Evolutionary conservation across 2,329 filamentous ascomycete species (phyloP), one percentile per base, ranked within the genome.

Genomic region (Colletotrichum musicola): DNA sequence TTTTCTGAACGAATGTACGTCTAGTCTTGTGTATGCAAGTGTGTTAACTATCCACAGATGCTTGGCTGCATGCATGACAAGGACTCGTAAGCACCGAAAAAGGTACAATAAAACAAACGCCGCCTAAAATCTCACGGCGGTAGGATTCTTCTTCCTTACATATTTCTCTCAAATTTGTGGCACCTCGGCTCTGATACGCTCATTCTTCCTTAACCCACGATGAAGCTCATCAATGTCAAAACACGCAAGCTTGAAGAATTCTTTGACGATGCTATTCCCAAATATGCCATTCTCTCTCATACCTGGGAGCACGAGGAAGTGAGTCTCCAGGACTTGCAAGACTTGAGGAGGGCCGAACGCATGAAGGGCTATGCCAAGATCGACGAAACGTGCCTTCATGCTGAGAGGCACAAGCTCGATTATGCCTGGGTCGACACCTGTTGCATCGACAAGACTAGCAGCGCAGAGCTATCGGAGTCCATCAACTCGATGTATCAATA

Each of bases 221-320:
- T 58, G 55, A 46, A 47, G 40, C 55, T 58, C 1, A 47, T 58
- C 40, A 46, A 58, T 18, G 55, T 58, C 40, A n/a, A n/a, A 35
- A 58, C 55, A 30, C 20, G 40, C 13, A 30, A 27, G 18, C 27
- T 58, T 16, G 55, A 58, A n/a, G n/a, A 20, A 10, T 44, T 58
- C 22, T 58, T 18, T 18, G 55, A 30, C 22, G 25, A 46, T 7
- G 25, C 14, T 2, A 46, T 47, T 18, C 57, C 66, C 5, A n/a
- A 42, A 0, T 77, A 77, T 27, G 73, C 74, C 44, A 75, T 76
- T 54, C 54, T 76, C 4, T 77, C 75, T 20, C 75, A 77, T 46
- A 75, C 72, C 9, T 77, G 75, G 75, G 72, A 71, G 18, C 50
- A 62, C 2, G 73, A 64, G 16, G 74, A 77, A 44, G 68, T 74